phyloP scores from a whole-genome alignment of 192 early-diverging fungal species.

The Backusella tarrabulga region DNA sequence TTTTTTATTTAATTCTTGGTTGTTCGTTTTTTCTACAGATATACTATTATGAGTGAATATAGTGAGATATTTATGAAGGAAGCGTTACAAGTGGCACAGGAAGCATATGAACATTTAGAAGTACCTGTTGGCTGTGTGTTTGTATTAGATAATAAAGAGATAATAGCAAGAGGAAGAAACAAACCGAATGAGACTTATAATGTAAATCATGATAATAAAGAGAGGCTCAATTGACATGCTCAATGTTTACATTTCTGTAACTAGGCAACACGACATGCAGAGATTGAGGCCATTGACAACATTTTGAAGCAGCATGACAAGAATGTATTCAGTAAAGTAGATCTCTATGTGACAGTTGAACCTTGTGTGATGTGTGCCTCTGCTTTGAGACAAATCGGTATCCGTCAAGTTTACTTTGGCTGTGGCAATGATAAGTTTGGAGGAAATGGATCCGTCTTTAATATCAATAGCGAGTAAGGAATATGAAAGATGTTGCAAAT shows the following conservation, averaged over 20 bases:
- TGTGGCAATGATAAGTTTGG: conserved; percentile 95
- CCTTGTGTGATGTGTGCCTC: conserved; percentile 98
- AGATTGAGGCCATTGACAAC: conserved; percentile 88
- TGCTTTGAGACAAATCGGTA: conserved; percentile 77
- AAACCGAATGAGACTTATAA: conserved; percentile 84
- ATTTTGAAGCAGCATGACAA: conserved; percentile 48
- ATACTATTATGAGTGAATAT: conserved; percentile 18
- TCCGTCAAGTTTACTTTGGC: conserved; percentile 89
- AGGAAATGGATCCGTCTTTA: conserved; percentile 89
- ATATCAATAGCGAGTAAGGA: conserved; percentile 70
- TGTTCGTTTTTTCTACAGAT: neutral
- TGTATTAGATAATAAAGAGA: conserved; percentile 56
- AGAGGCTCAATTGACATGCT: neutral
- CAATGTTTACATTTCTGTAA: neutral
- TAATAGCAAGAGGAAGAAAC: conserved; percentile 87
- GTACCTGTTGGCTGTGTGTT: conserved; percentile 98
- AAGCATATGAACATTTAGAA: conserved; percentile 79
- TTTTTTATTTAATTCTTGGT: neutral
- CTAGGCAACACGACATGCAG: conserved; percentile 91
- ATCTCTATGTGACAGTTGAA: conserved; percentile 96
- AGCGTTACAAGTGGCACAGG: conserved; percentile 59
- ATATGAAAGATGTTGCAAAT: neutral
- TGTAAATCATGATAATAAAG: conserved; percentile 43
- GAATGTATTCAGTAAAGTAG: conserved; percentile 43
- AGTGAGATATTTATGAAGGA: conserved; percentile 29